Conservation (phyloP, 805 yeast genomes). For the Lachancea quebecensis region DNA sequence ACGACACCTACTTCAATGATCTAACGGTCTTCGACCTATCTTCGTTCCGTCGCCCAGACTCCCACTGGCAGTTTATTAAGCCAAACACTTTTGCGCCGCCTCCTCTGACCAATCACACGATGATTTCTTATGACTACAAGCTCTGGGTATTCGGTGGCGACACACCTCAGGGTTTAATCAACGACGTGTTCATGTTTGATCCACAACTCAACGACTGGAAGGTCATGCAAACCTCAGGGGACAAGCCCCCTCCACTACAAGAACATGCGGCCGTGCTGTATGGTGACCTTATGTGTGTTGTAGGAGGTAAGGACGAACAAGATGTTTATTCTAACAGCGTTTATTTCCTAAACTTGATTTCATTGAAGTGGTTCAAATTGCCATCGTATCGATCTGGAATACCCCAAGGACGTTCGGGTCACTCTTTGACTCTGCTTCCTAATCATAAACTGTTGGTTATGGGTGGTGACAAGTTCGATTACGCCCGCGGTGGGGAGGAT, state of each 20-base stretch:
- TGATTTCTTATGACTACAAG: conserved; percentile 71
- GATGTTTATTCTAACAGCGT: conserved; percentile 64
- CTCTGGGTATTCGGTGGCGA: conserved; percentile 92
- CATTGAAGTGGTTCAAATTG: conserved; percentile 66
- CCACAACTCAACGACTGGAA: conserved; percentile 65
- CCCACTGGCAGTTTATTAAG: conserved; percentile 72
- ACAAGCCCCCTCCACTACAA: conserved; percentile 73
- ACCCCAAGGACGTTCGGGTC: conserved; percentile 89
- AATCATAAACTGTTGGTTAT: conserved; percentile 68
- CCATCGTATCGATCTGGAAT: conserved; percentile 35
- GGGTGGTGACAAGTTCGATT: conserved; percentile 87
- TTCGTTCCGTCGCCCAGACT: conserved; percentile 72
- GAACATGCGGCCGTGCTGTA: conserved; percentile 84
- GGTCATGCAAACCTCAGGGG: conserved; percentile 49
- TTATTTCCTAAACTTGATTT: conserved; percentile 67
- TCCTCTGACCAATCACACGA: conserved; percentile 84
- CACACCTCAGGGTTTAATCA: conserved; percentile 60
- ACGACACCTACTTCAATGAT: conserved; percentile 75
- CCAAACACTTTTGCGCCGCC: conserved; percentile 51
- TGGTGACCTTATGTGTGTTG: conserved; percentile 70
- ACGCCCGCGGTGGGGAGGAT: conserved; percentile 41
- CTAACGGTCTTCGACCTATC: conserved; percentile 81
- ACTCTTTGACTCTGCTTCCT: conserved; percentile 66
- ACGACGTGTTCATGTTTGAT: conserved; percentile 77
- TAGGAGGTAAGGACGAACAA: conserved; percentile 79